These are phyloP conservation scores for Pythium coloratum DNA, from an alignment of 352 stramenopile species.

Conservation along the genomic window DNA sequence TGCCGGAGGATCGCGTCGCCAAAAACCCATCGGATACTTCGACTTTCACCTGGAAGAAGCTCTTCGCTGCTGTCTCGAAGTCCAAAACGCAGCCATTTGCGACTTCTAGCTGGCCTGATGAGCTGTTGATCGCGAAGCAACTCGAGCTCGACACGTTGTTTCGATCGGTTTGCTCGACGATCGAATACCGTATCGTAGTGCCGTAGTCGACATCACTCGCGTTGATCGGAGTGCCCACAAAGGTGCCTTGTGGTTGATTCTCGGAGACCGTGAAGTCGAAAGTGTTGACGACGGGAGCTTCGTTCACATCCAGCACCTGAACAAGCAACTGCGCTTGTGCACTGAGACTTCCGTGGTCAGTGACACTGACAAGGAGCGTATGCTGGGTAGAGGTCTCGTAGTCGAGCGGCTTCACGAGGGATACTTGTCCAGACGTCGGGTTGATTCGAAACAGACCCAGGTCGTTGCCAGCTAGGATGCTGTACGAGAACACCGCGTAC, in stretches of 20 bases:
- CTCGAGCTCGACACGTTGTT: neutral
- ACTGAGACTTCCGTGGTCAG: conserved; percentile 30
- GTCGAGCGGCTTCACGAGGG: conserved; percentile 10
- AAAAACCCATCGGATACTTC: conserved; percentile 25
- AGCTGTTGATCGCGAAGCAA: conserved; percentile 29
- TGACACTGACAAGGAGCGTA: conserved; percentile 32
- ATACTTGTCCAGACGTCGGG: conserved; percentile 17
- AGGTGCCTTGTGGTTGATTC: conserved; percentile 15
- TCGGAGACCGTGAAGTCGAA: conserved; percentile 29
- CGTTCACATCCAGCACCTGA: conserved; percentile 28
- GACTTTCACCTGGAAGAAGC: conserved; percentile 23
- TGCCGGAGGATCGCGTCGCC: neutral
- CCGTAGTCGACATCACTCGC: conserved; percentile 27
- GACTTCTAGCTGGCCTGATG: conserved; percentile 23
- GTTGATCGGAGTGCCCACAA: conserved; percentile 21
- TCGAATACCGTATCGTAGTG: conserved; percentile 12
- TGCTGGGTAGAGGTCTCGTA: conserved; percentile 16
- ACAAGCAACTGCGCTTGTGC: conserved; percentile 20
- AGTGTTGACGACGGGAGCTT: conserved; percentile 19
- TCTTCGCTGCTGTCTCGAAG: conserved; percentile 19
- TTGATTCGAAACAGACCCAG: conserved; percentile 16
- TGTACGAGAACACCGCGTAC: conserved; percentile 21
- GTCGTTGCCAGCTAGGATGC: conserved; percentile 23
- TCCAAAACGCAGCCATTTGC: conserved; percentile 24
- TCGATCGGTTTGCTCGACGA: conserved; percentile 8